These are phyloP conservation scores for barrel medic (Medicago truncatula) DNA, from an alignment of 306 rosid species.

Conservation along the genomic window MtrunA17r5.0-ANR NC_053048.1:10067001-10067500, in stretches of 20 bases:
- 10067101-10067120: too few species aligned
- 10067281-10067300: background rate
- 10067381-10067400: background rate
- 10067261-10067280: background rate
- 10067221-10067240: background rate
- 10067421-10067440: background rate
- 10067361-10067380: background rate
- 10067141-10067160: too few species aligned
- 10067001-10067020: too few species aligned
- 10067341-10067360: background rate
- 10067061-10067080: too few species aligned
- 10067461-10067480: background rate
- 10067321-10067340: slow-evolving; percentile 7
- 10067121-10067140: too few species aligned
- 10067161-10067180: too few species aligned
- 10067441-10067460: background rate
- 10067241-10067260: background rate
- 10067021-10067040: too few species aligned
- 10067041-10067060: too few species aligned
- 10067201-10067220: too few species aligned
- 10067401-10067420: background rate
- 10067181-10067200: too few species aligned
- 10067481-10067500: background rate
- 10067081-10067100: too few species aligned
- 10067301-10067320: background rate